Base-by-base conservation (phyloP, 306 rosid genomes). In the Luffa aegyptiaca region DNA sequence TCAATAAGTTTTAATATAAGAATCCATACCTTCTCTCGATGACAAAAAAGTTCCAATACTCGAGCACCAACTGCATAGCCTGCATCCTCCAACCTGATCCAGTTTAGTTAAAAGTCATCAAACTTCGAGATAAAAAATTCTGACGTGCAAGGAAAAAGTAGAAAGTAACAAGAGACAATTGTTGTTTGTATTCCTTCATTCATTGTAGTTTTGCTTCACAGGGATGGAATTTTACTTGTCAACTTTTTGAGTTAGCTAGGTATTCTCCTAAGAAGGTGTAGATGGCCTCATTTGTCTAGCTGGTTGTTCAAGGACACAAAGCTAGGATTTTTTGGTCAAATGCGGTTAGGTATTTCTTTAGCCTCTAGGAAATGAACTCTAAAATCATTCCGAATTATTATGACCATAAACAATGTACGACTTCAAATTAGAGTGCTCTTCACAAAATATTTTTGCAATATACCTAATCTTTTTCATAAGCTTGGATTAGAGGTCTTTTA, bases 51-150 rank as follows among this genome's bases (percentile, higher is more conserved):
- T 79, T 95, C 98, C 79, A 95, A 81, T 80, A 95, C 93, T 76
- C 98, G 90, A 65, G 98, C 98, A 20, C 98, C 98, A 49, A 95
- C 98, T 17, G 97, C 96, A 86, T 92, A 93, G 76, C 98, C 97
- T 64, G 98, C 98, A 87, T 95, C 98, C 85, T 95, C 98, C 71
- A 92, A 78, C 86, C 97, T 94, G 86, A 63, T 78, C 76, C 77
- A 81, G 85, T 85, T 64, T 80, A 79, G 52, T 46, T 20, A 49
- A 46, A 69, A 14, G 63, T 80, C 17, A 62, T 63, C 63, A 48
- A 81, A 72, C 53, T 59, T 59, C 36, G 76, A 64, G 41, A 52
- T 35, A 59, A 55, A 56, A 1, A 52, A 39, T 36, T 31, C 4
- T 14, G 9, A 71, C 44, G 35, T 36, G 6, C 31, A 18, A 41